These are phyloP conservation scores for Macrolepiota albuminosa DNA, from an alignment of 768 basidiomycete species.

Conservation along the genomic window DNA sequence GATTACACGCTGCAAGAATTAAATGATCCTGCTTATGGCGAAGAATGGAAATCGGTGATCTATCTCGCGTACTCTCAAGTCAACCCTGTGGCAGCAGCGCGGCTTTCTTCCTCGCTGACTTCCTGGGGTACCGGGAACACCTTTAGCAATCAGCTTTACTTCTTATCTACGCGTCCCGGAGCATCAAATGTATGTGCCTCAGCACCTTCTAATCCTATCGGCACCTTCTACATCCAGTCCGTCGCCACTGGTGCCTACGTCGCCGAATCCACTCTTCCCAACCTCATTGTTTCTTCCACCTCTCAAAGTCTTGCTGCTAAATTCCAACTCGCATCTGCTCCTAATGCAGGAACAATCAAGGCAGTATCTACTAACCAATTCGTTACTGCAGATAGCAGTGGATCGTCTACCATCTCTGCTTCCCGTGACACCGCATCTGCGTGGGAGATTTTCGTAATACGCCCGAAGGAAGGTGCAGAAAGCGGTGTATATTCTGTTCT, in stretches of 20 bases:
- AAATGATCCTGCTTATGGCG: slow-evolving; percentile 20
- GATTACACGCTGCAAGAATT: slow-evolving; percentile 24
- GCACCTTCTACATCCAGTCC: slow-evolving; percentile 25
- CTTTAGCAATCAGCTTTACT: slow-evolving; percentile 27
- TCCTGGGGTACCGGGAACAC: slow-evolving; percentile 29
- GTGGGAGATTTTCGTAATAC: slow-evolving; percentile 26
- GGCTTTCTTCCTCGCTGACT: slow-evolving; percentile 24
- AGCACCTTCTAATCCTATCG: slow-evolving; percentile 21
- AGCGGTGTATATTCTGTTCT: slow-evolving; percentile 25
- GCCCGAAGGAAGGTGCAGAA: slow-evolving; percentile 20
- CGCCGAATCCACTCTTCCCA: slow-evolving; percentile 16
- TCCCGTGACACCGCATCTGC: slow-evolving; percentile 21
- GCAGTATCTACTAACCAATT: slow-evolving; percentile 19
- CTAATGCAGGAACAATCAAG: slow-evolving; percentile 25
- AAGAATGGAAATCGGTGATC: slow-evolving; percentile 31
- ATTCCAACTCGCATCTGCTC: slow-evolving; percentile 25
- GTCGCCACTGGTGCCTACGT: slow-evolving; percentile 20
- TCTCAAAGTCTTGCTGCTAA: slow-evolving; percentile 16
- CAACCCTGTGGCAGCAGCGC: slow-evolving; percentile 21
- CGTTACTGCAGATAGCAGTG: slow-evolving; percentile 28
- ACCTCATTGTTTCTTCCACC: slow-evolving; percentile 21
- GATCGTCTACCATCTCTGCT: slow-evolving; percentile 21
- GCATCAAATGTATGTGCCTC: slow-evolving; percentile 25
- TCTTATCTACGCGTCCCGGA: slow-evolving; percentile 27
- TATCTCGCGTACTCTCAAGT: slow-evolving; percentile 28